A percentile compares a stretch with the other conserved stretches of the same genome.
Conservation (phyloP, 345 rosid genomes). For the Rubroshorea leprosula region DNA sequence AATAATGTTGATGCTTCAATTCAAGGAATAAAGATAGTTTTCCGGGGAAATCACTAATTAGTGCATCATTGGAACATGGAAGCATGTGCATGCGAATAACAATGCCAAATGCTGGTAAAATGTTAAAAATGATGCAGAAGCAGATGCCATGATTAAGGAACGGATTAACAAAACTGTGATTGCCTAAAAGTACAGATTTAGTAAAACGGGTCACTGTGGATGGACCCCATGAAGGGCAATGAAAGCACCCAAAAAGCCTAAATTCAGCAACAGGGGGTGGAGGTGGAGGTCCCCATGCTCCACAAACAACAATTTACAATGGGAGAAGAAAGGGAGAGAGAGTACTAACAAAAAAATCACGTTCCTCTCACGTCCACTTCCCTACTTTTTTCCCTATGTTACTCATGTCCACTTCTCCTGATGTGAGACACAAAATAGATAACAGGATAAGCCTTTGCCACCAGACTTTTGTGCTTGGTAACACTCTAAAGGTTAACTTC, state of each 20-base stretch:
- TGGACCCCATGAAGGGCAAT: slow-evolving; percentile 17
- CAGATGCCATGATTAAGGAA: neutral
- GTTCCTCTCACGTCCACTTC: slow-evolving; percentile 20
- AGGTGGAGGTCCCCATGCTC: slow-evolving; percentile 29
- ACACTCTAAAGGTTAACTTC: neutral
- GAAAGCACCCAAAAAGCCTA: slow-evolving; percentile 28
- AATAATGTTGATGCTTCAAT: slow-evolving; percentile 3
- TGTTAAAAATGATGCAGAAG: too few species aligned
- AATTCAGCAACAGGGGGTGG: slow-evolving; percentile 12
- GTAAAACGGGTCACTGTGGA: slow-evolving; percentile 2
- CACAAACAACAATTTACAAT: too few species aligned
- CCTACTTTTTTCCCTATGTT: neutral
- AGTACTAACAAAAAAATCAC: slow-evolving; percentile 6
- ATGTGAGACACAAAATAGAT: slow-evolving; percentile 17
- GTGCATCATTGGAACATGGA: slow-evolving; percentile 31
- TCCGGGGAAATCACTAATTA: too few species aligned
- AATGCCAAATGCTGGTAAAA: too few species aligned
- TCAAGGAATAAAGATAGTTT: too few species aligned
- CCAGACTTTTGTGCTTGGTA: slow-evolving; percentile 9
- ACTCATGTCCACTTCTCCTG: slow-evolving; percentile 22
- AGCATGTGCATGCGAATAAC: slow-evolving; percentile 19
- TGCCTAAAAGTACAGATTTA: neutral
- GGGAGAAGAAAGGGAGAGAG: neutral
- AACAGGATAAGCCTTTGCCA: slow-evolving; percentile 23
- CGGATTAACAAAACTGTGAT: neutral